Percentiles rank a stretch among this genome's conserved stretches.
Conservation (phyloP, 768 basidiomycete genomes). For the Xerocomellus chrysenteron region DNA sequence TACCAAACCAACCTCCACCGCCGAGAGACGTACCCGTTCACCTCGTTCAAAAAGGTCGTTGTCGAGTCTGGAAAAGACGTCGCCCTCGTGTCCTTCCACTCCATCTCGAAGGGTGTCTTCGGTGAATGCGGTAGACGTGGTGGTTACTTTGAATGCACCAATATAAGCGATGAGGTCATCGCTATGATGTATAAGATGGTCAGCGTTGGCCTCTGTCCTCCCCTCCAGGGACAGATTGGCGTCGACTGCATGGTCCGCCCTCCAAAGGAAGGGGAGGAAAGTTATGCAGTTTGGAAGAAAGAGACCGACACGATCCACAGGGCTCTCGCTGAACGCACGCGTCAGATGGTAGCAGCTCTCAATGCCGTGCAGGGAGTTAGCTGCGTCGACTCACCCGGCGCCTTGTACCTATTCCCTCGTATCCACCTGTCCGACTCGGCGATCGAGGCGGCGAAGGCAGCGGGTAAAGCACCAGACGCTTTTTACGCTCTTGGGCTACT, state of each 20-base stretch:
- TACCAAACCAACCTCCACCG: slow-evolving; percentile 93
- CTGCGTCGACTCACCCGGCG: slow-evolving; percentile 88
- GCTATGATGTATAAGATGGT: slow-evolving; percentile 97
- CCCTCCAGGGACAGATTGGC: slow-evolving; percentile 87
- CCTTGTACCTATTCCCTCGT: slow-evolving; percentile 90
- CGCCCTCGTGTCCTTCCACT: slow-evolving; percentile 93
- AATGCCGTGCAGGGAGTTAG: slow-evolving; percentile 83
- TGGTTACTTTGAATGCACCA: slow-evolving; percentile 92
- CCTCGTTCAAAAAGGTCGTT: slow-evolving; percentile 91
- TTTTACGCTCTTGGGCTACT: slow-evolving; percentile 85
- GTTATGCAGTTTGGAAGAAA: slow-evolving; percentile 75
- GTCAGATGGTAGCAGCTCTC: slow-evolving; percentile 74
- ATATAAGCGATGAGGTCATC: slow-evolving; percentile 72
- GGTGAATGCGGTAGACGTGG: slow-evolving; percentile 98
- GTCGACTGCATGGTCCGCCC: slow-evolving; percentile 94
- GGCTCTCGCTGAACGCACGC: slow-evolving; percentile 68
- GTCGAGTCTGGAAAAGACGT: slow-evolving; percentile 58
- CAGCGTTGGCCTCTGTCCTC: slow-evolving; percentile 85
- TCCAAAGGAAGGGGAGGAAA: slow-evolving; percentile 71
- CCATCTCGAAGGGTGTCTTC: slow-evolving; percentile 92
- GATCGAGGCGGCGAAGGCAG: slow-evolving; percentile 64
- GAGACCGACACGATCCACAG: slow-evolving; percentile 82
- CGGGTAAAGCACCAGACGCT: slow-evolving; percentile 81
- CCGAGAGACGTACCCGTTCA: slow-evolving; percentile 67
- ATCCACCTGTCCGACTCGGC: slow-evolving; percentile 75